Percentiles rank a stretch among this genome's conserved stretches.
phyloP scores from a whole-genome alignment of 495 filamentous ascomycete species.

The Daldinia concentrica region DNA sequence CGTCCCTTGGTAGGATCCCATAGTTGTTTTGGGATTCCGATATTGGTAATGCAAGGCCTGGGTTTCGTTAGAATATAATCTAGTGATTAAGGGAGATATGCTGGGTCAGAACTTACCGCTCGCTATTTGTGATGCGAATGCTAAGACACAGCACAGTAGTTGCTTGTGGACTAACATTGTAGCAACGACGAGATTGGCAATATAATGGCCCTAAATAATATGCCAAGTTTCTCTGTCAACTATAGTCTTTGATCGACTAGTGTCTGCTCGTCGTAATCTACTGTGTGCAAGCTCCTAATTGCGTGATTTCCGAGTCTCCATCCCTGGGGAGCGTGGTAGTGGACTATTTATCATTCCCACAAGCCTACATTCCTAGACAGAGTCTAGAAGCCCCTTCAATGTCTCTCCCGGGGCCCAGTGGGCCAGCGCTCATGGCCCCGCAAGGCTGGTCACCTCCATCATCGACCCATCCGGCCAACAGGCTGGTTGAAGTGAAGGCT shows the following conservation, averaged over 20 bases:
- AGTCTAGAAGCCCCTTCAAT: slow-evolving; percentile 19
- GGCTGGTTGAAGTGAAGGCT: slow-evolving; percentile 5
- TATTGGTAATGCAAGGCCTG: slow-evolving; percentile 24
- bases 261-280: slow-evolving; percentile 4
- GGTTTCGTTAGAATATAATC: slow-evolving; percentile 1
- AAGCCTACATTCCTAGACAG: slow-evolving; percentile 22
- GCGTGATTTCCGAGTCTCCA: not conserved
- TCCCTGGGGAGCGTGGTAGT: not conserved
- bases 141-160: slow-evolving; percentile 26
- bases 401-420: slow-evolving; percentile 17
- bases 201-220: not conserved
- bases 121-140: slow-evolving; percentile 25
- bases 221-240: slow-evolving; percentile 9
- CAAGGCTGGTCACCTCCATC: slow-evolving; percentile 11
- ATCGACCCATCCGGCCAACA: not conserved
- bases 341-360: slow-evolving; percentile 35
- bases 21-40: not conserved
- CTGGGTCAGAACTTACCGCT: slow-evolving; percentile 14
- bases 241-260: not conserved
- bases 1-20: not conserved
- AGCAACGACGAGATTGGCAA: not conserved
- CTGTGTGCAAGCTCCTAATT: not conserved
- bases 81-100: not conserved
- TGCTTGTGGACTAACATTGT: slow-evolving; percentile 24
- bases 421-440: slow-evolving; percentile 14